Evolutionary conservation across 2,329 filamentous ascomycete species (phyloP).

Genomic region (Alternaria consortialis): DNA sequence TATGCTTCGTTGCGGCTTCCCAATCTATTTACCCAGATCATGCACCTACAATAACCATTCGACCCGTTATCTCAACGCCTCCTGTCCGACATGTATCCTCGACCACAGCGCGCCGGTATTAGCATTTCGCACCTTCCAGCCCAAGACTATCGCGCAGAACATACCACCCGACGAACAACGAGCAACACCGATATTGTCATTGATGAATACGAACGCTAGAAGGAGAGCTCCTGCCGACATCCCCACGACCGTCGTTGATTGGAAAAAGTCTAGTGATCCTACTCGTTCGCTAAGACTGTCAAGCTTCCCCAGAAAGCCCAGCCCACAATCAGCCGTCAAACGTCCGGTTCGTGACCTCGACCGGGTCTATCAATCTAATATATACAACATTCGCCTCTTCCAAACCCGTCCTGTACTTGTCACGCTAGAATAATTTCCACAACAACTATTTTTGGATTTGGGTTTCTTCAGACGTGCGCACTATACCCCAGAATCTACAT

Average conservation of each 20-base stretch:
- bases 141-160: not conserved
- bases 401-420: slow-evolving; percentile 20
- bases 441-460: slow-evolving; percentile 39
- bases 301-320: slow-evolving; percentile 29
- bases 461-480: slow-evolving; percentile 11
- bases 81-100: not conserved
- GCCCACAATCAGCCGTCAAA: slow-evolving; percentile 39
- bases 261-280: slow-evolving; percentile 30
- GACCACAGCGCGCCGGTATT: not conserved
- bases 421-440: slow-evolving; percentile 23
- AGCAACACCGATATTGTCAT: slow-evolving; percentile 28
- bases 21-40: slow-evolving; percentile 19
- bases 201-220: slow-evolving; percentile 41
- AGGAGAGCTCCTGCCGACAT: slow-evolving; percentile 15
- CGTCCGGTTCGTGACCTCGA: slow-evolving; percentile 37
- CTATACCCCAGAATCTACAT: slow-evolving; percentile 25
- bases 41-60: slow-evolving; percentile 13
- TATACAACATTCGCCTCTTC: slow-evolving; percentile 37
- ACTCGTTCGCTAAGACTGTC: slow-evolving; percentile 31
- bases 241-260: slow-evolving; percentile 19
- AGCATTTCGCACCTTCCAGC: not conserved
- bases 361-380: slow-evolving; percentile 45
- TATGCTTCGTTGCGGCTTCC: slow-evolving; percentile 1
- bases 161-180: slow-evolving; percentile 2
- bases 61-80: not conserved